Evolutionary conservation across 2,329 filamentous ascomycete species (phyloP), one percentile per base, ranked within the genome.

Genomic region (Ceratocystis harringtonii): DNA sequence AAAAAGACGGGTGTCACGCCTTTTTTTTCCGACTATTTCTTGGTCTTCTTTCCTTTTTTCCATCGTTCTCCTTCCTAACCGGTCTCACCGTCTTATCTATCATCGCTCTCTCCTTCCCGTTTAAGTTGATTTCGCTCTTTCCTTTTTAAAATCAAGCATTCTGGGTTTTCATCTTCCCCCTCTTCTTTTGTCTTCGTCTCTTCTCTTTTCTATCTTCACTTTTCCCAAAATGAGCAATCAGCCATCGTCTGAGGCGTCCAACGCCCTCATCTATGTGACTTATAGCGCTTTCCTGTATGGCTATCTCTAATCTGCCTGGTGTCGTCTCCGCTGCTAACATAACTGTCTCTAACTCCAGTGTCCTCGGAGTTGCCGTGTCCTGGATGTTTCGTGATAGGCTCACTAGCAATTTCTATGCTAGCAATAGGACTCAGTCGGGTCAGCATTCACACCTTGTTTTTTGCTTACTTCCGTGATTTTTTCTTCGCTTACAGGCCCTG

Each of bases 381-480:
- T 84, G 80, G 81, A 77, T 71, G 68, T 78, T 84, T 76, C 79
- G 81, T 70, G 77, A 80, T 68, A 86, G 90, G 77, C 78, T 81
- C 69, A 88, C 87, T 76, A 79, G 80, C 67, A 83, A 90, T 71
- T 91, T 88, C 75, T 78, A 92, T 68, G 81, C 87, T 65, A 84
- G 85, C 72, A 92, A 92, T 73, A 81, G 88, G 75, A 91, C 89
- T 76, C 89, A 92, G 78, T 89, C 86, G 79, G 89, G 89, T 92
- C 75, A 86, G 84, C 62, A 70, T 61, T 44, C 62, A 66, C 64
- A 63, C 61, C 45, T 10, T 64, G 25, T 64, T 28, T 44, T 44
- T 44, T 58, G 64, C 68, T 64, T 63, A 63, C 67, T 65, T 66
- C 68, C 57, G 43, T 61, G 50, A 41, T 62, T 63, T 67, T 66